Conservation (phyloP, 1,284 basidiomycete genomes). For the Trametes sp. region DNA sequence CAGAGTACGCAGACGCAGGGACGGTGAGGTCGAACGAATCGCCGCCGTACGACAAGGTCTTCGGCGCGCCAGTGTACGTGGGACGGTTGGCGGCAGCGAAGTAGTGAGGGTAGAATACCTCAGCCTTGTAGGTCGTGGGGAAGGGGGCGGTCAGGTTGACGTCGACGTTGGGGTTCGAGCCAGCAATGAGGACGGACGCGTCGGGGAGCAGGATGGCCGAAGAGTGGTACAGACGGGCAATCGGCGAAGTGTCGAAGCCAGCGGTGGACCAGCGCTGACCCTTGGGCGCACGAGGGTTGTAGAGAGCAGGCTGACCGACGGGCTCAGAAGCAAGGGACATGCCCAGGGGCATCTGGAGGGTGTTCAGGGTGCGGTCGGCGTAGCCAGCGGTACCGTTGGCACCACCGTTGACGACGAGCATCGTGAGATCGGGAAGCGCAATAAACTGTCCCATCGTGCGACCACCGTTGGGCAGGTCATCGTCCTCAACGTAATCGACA, state of each 20-base stretch:
- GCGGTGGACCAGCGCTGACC: slow-evolving; percentile 79
- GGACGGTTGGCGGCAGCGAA: slow-evolving; percentile 83
- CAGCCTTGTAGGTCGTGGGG: slow-evolving; percentile 88
- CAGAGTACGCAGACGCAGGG: slow-evolving; percentile 68
- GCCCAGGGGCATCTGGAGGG: slow-evolving; percentile 65
- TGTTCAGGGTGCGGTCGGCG: slow-evolving; percentile 59
- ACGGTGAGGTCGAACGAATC: slow-evolving; percentile 73
- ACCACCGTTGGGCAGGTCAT: slow-evolving; percentile 72
- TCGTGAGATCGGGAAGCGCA: slow-evolving; percentile 76
- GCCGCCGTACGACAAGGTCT: slow-evolving; percentile 87
- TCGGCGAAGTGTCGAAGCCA: slow-evolving; percentile 65
- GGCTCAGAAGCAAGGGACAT: slow-evolving; percentile 74
- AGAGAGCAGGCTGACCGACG: slow-evolving; percentile 75
- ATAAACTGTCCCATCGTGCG: slow-evolving; percentile 92
- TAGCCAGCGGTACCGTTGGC: slow-evolving; percentile 81
- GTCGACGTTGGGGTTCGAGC: slow-evolving; percentile 94
- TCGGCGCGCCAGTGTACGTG: slow-evolving; percentile 73
- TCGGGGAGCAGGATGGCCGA: slow-evolving; percentile 91
- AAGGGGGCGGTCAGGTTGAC: slow-evolving; percentile 73
- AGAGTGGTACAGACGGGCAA: slow-evolving; percentile 89
- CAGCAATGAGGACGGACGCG: slow-evolving; percentile 86
- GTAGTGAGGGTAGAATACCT: slow-evolving; percentile 89
- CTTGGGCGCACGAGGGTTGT: slow-evolving; percentile 69
- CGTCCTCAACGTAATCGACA: slow-evolving; percentile 68
- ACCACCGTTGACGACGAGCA: slow-evolving; percentile 83